Conservation (phyloP, 148 eudicot species). For the Chenopodium formosanum region DNA sequence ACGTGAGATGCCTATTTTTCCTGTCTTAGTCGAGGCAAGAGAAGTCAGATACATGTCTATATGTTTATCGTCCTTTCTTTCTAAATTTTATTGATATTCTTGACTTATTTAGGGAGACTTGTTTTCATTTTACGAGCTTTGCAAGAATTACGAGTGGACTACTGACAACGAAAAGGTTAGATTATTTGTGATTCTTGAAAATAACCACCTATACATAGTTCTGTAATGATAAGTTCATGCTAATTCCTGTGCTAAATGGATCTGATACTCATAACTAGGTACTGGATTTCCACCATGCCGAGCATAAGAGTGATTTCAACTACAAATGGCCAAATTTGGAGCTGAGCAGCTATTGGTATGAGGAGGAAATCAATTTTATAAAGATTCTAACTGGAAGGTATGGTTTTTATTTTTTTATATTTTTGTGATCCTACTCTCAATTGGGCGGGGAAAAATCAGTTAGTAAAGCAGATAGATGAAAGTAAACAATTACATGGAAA, state of each 20-base stretch:
- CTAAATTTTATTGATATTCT: conserved; percentile 22
- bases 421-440: neutral
- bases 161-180: conserved; percentile 59
- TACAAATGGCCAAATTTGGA: conserved; percentile 10
- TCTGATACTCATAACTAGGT: conserved; percentile 36
- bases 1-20: conserved; percentile 67
- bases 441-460: neutral
- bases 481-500: neutral
- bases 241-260: conserved; percentile 14
- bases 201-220: neutral
- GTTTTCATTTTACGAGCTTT: conserved; percentile 87
- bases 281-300: conserved; percentile 48
- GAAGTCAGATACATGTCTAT: conserved; percentile 5
- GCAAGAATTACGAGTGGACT: conserved; percentile 69
- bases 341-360: conserved; percentile 28
- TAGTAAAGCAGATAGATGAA: neutral
- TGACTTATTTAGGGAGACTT: conserved; percentile 55
- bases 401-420: neutral
- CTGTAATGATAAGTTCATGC: conserved; percentile 3
- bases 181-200: neutral
- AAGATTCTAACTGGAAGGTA: conserved; percentile 62
- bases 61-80: conserved; percentile 9
- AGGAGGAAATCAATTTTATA: conserved; percentile 42
- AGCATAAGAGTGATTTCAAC: conserved; percentile 20
- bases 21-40: conserved; percentile 62